Conservation (phyloP, 306 rosid genomes). For the Citrullus amarus region DNA sequence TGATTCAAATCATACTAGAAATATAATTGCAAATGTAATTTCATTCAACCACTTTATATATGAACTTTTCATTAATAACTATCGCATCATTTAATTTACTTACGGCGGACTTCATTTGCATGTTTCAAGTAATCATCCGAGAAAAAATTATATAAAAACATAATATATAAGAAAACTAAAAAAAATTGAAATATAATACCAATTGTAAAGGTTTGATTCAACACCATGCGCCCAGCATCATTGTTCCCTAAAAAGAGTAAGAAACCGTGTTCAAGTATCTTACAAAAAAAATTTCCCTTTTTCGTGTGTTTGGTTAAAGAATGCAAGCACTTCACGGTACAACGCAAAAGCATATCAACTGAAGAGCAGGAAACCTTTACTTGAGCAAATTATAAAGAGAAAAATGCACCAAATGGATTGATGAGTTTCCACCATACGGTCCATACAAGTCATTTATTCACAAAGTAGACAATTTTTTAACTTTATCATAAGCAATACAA, state of each 20-base stretch:
- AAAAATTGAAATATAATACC: slow-evolving; percentile 34
- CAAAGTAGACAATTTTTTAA: background rate
- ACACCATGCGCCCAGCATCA: slow-evolving; percentile 60
- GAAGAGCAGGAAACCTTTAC: background rate
- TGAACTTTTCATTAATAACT: background rate
- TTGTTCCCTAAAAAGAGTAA: slow-evolving; percentile 61
- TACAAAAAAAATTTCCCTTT: background rate
- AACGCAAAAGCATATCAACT: background rate
- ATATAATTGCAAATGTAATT: background rate
- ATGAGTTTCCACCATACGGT: background rate
- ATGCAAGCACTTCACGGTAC: background rate
- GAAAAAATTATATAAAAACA: slow-evolving; percentile 1
- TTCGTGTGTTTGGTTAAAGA: background rate
- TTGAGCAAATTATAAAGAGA: background rate
- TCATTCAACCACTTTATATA: background rate
- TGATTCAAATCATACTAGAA: background rate
- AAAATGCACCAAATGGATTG: background rate
- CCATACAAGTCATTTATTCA: background rate
- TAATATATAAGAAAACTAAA: background rate
- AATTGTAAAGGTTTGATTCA: slow-evolving; percentile 89
- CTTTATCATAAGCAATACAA: background rate
- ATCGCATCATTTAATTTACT: background rate
- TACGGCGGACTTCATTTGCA: background rate
- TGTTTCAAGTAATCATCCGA: background rate
- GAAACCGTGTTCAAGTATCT: background rate